These are phyloP conservation scores for Colletotrichum lindemuthianum DNA, from an alignment of 2,329 filamentous ascomycete species.

Conservation along the genomic window DNA sequence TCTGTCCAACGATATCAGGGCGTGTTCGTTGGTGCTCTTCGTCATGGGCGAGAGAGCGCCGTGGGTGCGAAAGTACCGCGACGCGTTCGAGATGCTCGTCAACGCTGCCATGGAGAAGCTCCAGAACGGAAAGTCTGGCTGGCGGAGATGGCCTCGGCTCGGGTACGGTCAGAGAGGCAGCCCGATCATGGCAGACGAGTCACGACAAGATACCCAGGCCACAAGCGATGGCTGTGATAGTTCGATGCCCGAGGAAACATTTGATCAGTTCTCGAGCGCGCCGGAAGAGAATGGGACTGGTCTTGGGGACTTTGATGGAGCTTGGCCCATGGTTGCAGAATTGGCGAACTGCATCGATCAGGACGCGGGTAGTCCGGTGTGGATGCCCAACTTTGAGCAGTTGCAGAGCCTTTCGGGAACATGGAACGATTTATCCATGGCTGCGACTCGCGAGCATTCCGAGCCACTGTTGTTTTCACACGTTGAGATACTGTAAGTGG, in stretches of 20 bases:
- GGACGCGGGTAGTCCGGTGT: conserved; percentile 40
- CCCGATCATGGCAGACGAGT: not conserved
- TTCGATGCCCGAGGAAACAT: not conserved
- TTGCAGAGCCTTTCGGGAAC: conserved; percentile 40
- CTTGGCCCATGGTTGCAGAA: conserved; percentile 44
- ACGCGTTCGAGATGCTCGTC: conserved; percentile 57
- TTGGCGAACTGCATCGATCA: conserved; percentile 45
- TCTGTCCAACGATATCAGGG: conserved; percentile 59
- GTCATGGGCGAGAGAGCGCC: conserved; percentile 59
- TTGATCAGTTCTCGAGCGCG: not conserved
- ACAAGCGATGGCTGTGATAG: not conserved
- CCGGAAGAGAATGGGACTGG: not conserved
- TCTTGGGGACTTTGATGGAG: conserved; percentile 30
- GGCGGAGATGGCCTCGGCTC: conserved; percentile 27
- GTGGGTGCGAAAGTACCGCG: conserved; percentile 58
- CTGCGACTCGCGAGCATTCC: conserved; percentile 46
- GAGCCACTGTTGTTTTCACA: conserved; percentile 41
- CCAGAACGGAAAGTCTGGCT: conserved; percentile 15
- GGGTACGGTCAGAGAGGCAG: conserved; percentile 13
- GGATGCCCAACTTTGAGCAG: conserved; percentile 45
- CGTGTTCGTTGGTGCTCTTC: conserved; percentile 58
- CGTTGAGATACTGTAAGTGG: not conserved
- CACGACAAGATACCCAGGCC: not conserved
- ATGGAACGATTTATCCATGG: not conserved
- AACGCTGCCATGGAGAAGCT: conserved; percentile 45